Conservation (phyloP, 2,329 filamentous ascomycete species). For the Nigrospora oryzae region DNA sequence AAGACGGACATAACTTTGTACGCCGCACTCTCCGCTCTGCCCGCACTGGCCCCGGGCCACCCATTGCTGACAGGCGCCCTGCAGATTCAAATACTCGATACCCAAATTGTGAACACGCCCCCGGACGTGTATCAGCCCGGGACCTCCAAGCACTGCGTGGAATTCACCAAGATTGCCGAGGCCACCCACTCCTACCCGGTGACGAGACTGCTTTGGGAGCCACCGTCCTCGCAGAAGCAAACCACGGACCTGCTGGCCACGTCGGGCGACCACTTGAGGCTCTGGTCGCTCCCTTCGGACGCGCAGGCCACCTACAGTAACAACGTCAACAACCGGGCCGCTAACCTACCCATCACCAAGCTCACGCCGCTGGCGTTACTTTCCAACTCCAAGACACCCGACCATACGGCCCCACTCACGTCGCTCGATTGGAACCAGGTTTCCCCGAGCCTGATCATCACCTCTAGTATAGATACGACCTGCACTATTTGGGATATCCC, state of each 20-base stretch:
- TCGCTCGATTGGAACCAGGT: conserved; percentile 98
- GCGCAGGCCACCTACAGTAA: conserved; percentile 54
- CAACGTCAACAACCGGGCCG: conserved; percentile 51
- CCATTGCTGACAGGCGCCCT: not conserved
- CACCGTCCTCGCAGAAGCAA: conserved; percentile 88
- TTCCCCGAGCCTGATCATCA: conserved; percentile 94
- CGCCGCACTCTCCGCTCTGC: conserved; percentile 16
- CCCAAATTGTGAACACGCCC: conserved; percentile 65
- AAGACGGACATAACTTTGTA: conserved; percentile 98
- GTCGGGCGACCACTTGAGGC: conserved; percentile 83
- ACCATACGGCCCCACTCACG: conserved; percentile 93
- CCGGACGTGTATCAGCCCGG: conserved; percentile 62
- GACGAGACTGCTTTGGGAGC: conserved; percentile 91
- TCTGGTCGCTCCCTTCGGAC: conserved; percentile 84
- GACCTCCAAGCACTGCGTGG: conserved; percentile 65
- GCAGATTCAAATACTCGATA: conserved; percentile 95
- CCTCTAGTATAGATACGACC: conserved; percentile 96
- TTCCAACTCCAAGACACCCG: conserved; percentile 96
- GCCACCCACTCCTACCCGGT: conserved; percentile 97
- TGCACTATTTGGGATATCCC: conserved; percentile 99
- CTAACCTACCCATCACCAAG: conserved; percentile 60
- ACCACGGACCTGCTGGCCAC: conserved; percentile 92
- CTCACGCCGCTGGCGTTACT: conserved; percentile 85
- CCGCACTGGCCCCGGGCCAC: not conserved
- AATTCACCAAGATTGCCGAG: conserved; percentile 90